phyloP scores from a whole-genome alignment of 1,284 basidiomycete genomes.

The Ganoderma multipileum region DNA sequence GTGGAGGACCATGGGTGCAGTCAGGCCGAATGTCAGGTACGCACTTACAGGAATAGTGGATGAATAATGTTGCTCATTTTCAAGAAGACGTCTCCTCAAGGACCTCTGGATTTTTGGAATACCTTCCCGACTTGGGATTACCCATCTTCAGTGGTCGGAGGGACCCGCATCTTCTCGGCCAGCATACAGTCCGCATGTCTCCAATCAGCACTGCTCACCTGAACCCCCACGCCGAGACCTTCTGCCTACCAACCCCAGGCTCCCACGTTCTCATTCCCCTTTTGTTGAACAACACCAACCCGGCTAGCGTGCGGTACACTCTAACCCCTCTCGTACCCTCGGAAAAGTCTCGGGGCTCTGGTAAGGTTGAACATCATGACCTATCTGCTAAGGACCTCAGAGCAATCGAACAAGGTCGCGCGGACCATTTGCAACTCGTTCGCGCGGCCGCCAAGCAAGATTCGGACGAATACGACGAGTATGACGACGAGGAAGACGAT shows the following conservation, averaged over 20 bases:
- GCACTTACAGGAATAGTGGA: background rate
- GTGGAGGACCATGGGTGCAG: conserved; percentile 12
- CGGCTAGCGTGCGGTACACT: conserved; percentile 77
- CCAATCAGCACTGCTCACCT: conserved; percentile 88
- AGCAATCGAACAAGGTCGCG: conserved; percentile 64
- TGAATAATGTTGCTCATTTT: background rate
- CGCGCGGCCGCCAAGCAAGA: conserved; percentile 45
- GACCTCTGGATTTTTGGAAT: conserved; percentile 42
- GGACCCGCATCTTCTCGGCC: conserved; percentile 76
- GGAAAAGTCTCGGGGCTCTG: conserved; percentile 41
- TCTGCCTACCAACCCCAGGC: conserved; percentile 70
- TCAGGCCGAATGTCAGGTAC: conserved; percentile 20
- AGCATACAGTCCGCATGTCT: conserved; percentile 90
- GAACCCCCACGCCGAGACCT: conserved; percentile 72
- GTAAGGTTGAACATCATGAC: conserved; percentile 61
- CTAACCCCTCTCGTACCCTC: conserved; percentile 72
- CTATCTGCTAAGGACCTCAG: conserved; percentile 71
- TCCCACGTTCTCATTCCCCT: conserved; percentile 75
- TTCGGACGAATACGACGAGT: conserved; percentile 56
- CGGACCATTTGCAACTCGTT: conserved; percentile 56
- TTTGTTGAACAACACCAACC: conserved; percentile 91
- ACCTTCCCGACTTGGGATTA: conserved; percentile 55
- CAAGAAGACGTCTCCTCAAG: background rate
- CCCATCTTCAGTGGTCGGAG: conserved; percentile 52
- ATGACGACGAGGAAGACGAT: conserved; percentile 65